phyloP scores from a whole-genome alignment of 2,329 filamentous ascomycete species.

The Diaporthe australafricana region DNA sequence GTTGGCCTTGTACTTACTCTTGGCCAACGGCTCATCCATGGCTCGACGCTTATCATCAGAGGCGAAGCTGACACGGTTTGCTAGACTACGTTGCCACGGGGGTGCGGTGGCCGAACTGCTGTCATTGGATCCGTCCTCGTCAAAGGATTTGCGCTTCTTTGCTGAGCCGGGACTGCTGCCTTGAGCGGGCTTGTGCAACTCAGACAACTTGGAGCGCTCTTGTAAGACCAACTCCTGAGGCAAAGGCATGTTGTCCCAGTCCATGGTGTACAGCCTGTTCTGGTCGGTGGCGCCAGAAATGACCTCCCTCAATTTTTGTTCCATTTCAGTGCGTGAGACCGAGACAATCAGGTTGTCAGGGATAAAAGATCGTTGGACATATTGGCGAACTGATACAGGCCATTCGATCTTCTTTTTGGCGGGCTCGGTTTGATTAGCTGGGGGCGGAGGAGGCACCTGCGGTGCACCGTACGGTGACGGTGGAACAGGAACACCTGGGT shows the following conservation, averaged over 20 bases:
- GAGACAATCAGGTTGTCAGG: conserved; percentile 74
- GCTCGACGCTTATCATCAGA: conserved; percentile 57
- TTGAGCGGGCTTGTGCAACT: conserved; percentile 34
- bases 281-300: conserved; percentile 85
- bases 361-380: conserved; percentile 91
- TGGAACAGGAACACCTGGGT: conserved; percentile 35
- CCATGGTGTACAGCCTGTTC: conserved; percentile 76
- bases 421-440: conserved; percentile 44
- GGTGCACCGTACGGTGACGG: conserved; percentile 42
- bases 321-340: conserved; percentile 77
- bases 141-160: conserved; percentile 87
- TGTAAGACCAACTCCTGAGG: conserved; percentile 85
- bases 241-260: conserved; percentile 87
- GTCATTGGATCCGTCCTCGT: conserved; percentile 66
- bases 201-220: conserved; percentile 62
- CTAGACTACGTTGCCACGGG: conserved; percentile 79
- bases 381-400: conserved; percentile 84
- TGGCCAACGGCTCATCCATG: conserved; percentile 55
- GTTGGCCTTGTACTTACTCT: conserved; percentile 90
- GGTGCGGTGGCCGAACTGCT: conserved; percentile 57
- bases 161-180: conserved; percentile 39
- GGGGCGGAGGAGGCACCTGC: conserved; percentile 40
- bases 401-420: conserved; percentile 77
- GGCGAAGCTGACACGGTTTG: conserved; percentile 80
- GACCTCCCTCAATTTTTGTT: conserved; percentile 84